Base-by-base conservation (phyloP, 2,329 filamentous ascomycete species). In the Penicillium concentricum region DNA sequence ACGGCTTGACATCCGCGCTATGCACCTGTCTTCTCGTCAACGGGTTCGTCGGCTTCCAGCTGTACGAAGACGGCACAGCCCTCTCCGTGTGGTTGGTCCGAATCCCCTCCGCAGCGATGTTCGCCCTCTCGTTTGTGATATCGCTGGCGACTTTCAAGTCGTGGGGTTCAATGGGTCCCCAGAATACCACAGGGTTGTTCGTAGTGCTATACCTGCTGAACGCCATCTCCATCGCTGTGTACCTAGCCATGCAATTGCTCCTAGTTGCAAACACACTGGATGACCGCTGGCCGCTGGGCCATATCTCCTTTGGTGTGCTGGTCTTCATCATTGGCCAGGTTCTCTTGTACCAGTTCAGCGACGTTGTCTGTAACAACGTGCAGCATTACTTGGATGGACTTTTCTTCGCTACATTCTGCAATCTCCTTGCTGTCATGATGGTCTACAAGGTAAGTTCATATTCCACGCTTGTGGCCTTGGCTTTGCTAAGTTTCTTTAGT, bases 401-500 rank as follows among this genome's bases (percentile, higher is more conserved):
- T 46, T 96, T 97, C 79, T 92, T 99, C 70, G 91, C 92, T 5
- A 97, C 93, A 0, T 87, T 93, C 54, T 94, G 92, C 80, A 99
- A 99, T 72, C 78, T 99, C 43, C 80, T 99, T 42, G 91, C 87
- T 13, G 93, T 99, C 59, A 99, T 99, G 94, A 99, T 97, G 94
- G 87, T 99, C 37, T 99, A 99, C 84, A 99, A 99, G 88, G 91
- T 87, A 76, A 61, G 79, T 70, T 52, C 13, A 39, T 41, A 48
- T 35, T 32, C 30, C 22, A 32, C 13, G 15, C 1, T 37, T 47
- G 4, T n/a, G 2, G 7, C 13, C n/a, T 24, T n/a, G 5, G 9
- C 28, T n/a, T 37, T 39, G 16, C 72, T 77, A 68, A 78, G 63
- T 42, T 56, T n/a, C 18, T 44, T 52, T 66, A 94, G 92, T 99